phyloP scores from a whole-genome alignment of 148 eudicot genomes.

The Persicaria maculosa region DNA sequence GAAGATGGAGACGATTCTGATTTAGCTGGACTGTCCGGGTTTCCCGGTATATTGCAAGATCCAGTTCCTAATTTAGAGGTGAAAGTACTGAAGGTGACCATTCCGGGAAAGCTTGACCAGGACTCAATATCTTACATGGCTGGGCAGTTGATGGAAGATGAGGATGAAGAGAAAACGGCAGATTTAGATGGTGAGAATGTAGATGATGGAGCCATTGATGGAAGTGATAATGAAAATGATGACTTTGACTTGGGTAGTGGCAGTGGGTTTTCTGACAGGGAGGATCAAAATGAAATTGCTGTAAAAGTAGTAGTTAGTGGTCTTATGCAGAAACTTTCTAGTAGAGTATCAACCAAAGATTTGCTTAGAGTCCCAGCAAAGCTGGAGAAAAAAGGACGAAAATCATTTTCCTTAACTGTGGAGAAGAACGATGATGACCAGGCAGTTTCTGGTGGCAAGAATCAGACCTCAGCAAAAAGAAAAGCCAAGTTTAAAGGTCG shows the following conservation, averaged over 20 bases:
- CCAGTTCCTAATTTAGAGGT: conserved; percentile 84
- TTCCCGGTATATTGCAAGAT: conserved; percentile 63
- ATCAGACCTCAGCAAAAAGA: conserved; percentile 27
- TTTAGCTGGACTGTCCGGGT: conserved; percentile 37
- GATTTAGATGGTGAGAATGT: conserved; percentile 48
- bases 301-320: conserved; percentile 65
- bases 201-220: conserved; percentile 47
- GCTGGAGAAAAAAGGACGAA: conserved; percentile 57
- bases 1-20: conserved; percentile 73
- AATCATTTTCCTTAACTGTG: conserved; percentile 60
- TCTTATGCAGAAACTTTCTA: conserved; percentile 35
- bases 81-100: conserved; percentile 71
- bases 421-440: conserved; percentile 38
- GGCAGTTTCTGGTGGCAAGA: conserved; percentile 32
- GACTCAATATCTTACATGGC: conserved; percentile 70
- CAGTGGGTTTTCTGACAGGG: conserved; percentile 30
- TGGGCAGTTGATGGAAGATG: conserved; percentile 77
- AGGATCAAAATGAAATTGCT: conserved; percentile 53
- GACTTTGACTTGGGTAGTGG: conserved; percentile 44
- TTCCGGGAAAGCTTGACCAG: conserved; percentile 58
- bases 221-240: conserved; percentile 53
- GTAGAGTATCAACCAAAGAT: conserved; percentile 30
- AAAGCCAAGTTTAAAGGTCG: conserved; percentile 42
- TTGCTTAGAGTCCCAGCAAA: conserved; percentile 77
- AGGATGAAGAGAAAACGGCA: conserved; percentile 57